Conservation (phyloP, 768 basidiomycete genomes). For the Psilocybe azurescens region DNA sequence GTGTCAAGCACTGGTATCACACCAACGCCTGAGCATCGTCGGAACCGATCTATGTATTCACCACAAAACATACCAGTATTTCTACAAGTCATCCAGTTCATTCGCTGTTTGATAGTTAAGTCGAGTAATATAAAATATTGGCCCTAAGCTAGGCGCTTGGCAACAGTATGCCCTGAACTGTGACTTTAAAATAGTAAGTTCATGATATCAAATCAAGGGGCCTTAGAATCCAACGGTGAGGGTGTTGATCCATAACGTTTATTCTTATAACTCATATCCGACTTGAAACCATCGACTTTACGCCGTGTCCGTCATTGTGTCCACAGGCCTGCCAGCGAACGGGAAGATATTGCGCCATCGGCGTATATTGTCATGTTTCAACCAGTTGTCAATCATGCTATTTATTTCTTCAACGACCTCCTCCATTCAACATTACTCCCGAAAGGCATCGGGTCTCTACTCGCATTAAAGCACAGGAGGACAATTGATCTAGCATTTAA, state of each 20-base stretch:
- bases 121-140: too few species aligned
- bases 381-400: background rate
- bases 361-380: background rate
- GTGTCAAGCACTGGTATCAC: too few species aligned
- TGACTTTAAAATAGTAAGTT: background rate
- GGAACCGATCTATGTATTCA: too few species aligned
- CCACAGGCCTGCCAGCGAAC: background rate
- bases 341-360: slow-evolving; percentile 6
- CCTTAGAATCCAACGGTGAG: background rate
- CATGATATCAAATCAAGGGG: background rate
- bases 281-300: slow-evolving; percentile 1
- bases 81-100: too few species aligned
- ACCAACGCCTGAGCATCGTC: too few species aligned
- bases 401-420: background rate
- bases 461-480: background rate
- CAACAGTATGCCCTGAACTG: background rate
- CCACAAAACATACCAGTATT: too few species aligned
- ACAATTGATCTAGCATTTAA: background rate
- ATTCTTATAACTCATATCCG: background rate
- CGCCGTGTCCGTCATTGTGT: slow-evolving; percentile 1
- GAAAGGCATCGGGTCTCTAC: background rate
- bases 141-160: background rate
- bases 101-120: too few species aligned
- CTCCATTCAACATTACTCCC: background rate
- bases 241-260: background rate